Percentiles rank a stretch among this genome's conserved stretches.
Evolutionary conservation across 495 filamentous ascomycete genomes (phyloP).

Genomic region (Bryoglossum gracile): DNA sequence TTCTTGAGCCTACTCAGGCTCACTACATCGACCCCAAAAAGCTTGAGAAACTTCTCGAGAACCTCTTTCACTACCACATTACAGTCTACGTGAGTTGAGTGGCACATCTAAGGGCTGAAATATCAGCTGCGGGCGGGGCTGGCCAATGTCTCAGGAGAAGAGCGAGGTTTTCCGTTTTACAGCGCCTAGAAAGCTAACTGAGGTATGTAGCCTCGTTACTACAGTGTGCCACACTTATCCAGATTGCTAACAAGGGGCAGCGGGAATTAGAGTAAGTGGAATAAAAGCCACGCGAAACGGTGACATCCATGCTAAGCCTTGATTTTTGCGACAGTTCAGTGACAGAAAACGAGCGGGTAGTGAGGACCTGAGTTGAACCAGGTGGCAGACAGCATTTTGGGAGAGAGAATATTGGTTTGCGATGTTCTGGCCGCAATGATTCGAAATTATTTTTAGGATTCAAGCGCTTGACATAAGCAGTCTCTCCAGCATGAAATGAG

Average conservation of each 20-base stretch:
- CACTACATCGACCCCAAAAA: background rate
- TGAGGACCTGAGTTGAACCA: background rate
- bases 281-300: background rate
- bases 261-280: background rate
- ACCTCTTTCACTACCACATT: background rate
- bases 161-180: background rate
- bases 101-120: background rate
- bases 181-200: background rate
- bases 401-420: background rate
- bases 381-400: background rate
- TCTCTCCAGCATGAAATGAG: too few relatives aligned
- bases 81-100: constrained; percentile 1
- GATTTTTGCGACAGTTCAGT: background rate
- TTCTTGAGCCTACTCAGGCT: background rate
- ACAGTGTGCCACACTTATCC: background rate
- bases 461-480: too few relatives aligned
- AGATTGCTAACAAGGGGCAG: background rate
- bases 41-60: background rate
- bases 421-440: background rate
- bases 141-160: background rate
- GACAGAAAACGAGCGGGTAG: background rate
- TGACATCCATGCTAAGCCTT: background rate
- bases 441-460: too few relatives aligned
- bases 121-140: background rate
- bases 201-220: background rate